Evolutionary conservation across 179 eudicot species (phyloP), one percentile per base, ranked within the genome.

Genomic region (Sideroxylon spinosum): DNA sequence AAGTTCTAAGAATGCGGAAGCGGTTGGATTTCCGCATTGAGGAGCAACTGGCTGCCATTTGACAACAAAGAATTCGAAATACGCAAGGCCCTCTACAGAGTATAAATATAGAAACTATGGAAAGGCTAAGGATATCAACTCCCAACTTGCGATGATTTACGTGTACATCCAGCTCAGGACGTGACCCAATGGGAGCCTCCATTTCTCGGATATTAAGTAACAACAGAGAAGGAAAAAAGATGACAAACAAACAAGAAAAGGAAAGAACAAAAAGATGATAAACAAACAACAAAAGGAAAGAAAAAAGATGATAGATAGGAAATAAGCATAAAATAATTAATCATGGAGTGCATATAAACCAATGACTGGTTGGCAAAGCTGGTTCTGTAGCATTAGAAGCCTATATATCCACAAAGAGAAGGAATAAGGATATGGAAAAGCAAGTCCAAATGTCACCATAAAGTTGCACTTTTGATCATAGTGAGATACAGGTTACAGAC

Each of bases 1-100:
- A 76, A 85, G 86, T 52, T 79, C 88, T 62, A 70, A 62, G 68
- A 76, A 73, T 76, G 76, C 77, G 17, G 81, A 76, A 80, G 81
- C 63, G 25, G 77, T 19, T 56, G 56, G 56, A 52, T 73, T 79
- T 61, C 63, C 68, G 50, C 37, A 76, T 75, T 72, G 29, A 19
- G 81, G 74, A 57, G 50, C 82, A 75, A 49, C 60, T 46, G 77
- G 74, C 86, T 81, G 78, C 50, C 55, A 81, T 32, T 53, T 75
- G 67, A 66, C 55, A 68, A 37, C 61, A 53, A 14, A 63, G 46
- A 71, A 29, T 19, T 29, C 73, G 71, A 50, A 49, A 44, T 26
- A 68, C 55, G 63, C 37, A 26, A 65, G 52, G 32, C 1, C 23
- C 22, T 63, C 20, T 23, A 19, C 20, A 13, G 17, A 22, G 57